Evolutionary conservation across 73 alveolate genomes (phyloP).

Genomic region (Paraurostyla sp.): DNA sequence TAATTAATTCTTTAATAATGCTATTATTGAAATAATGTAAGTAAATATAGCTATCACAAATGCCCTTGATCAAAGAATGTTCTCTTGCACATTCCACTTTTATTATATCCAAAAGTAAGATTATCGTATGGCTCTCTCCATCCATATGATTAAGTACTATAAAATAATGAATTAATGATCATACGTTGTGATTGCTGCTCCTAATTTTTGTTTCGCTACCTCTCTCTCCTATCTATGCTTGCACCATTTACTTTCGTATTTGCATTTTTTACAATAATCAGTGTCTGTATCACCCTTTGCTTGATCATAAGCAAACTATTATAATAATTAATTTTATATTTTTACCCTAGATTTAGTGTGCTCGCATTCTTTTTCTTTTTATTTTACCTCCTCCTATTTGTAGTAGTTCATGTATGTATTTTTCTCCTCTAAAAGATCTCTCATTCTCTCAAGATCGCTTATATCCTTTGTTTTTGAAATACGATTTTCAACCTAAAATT

Average conservation of each 20-base stretch:
- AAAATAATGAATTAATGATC: neutral
- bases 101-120: constrained; percentile 53
- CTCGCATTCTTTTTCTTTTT: constrained; percentile 57
- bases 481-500: constrained; percentile 57
- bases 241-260: constrained; percentile 74
- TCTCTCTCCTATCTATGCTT: constrained; percentile 67
- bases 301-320: constrained; percentile 63
- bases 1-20: neutral
- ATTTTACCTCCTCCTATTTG: constrained; percentile 67
- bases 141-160: constrained; percentile 68
- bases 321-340: neutral
- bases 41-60: neutral
- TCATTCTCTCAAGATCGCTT: constrained; percentile 18
- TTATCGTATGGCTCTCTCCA: constrained; percentile 76
- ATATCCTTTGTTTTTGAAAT: constrained; percentile 1
- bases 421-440: constrained; percentile 55
- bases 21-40: neutral
- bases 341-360: constrained; percentile 22
- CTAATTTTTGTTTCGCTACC: constrained; percentile 48
- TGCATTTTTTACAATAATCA: constrained; percentile 59
- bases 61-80: constrained; percentile 63
- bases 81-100: constrained; percentile 69
- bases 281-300: constrained; percentile 64
- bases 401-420: constrained; percentile 64
- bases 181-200: constrained; percentile 61